These are phyloP conservation scores for Dictyophora rubrovolvata DNA, from an alignment of 768 basidiomycete genomes.

Conservation along the genomic window DNA sequence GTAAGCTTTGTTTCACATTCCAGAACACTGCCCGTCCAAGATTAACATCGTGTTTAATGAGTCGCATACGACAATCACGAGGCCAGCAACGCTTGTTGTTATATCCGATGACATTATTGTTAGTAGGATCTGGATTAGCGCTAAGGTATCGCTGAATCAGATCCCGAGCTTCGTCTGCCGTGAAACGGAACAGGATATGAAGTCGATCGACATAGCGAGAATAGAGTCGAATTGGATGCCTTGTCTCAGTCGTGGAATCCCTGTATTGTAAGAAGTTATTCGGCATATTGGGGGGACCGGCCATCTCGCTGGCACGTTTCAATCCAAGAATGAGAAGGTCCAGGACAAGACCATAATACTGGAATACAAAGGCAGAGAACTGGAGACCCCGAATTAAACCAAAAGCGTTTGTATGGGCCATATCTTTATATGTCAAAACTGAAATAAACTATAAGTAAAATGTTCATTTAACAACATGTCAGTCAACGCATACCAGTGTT, in stretches of 20 bases:
- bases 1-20: conserved; percentile 97
- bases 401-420: conserved; percentile 97
- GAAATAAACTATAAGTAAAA: background rate
- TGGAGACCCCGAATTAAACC: conserved; percentile 96
- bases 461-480: background rate
- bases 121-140: conserved; percentile 96
- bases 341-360: conserved; percentile 92
- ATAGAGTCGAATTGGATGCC: conserved; percentile 96
- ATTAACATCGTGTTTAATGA: conserved; percentile 99
- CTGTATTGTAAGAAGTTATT: conserved; percentile 98
- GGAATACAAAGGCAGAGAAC: conserved; percentile 99
- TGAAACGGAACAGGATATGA: conserved; percentile 96
- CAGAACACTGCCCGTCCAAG: conserved; percentile 96
- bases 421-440: conserved; percentile 90
- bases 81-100: conserved; percentile 99
- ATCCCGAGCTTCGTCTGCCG: conserved; percentile 93
- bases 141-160: conserved; percentile 96
- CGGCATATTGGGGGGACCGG: conserved; percentile 92
- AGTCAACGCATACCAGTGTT: conserved; percentile 54
- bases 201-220: conserved; percentile 93
- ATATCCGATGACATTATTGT: conserved; percentile 98
- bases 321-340: conserved; percentile 93
- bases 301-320: conserved; percentile 98
- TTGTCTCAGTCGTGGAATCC: conserved; percentile 88
- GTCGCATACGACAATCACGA: conserved; percentile 94